Conservation (phyloP, 306 rosid genomes). For the Geum urbanum region DNA sequence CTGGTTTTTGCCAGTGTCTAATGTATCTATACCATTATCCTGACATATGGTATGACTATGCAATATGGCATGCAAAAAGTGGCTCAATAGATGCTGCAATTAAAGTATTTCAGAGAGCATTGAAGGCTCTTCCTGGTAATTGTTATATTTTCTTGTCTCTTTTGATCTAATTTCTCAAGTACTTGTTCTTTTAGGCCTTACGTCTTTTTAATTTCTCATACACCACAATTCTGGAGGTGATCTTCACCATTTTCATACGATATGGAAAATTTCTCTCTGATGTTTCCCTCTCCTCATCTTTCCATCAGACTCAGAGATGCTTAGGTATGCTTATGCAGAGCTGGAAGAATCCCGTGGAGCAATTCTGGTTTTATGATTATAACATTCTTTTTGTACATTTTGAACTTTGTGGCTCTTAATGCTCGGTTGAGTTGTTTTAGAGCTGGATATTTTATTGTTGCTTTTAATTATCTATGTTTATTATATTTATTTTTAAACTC, state of each 20-base stretch:
- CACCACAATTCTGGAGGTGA: neutral
- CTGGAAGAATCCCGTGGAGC: conserved; percentile 98
- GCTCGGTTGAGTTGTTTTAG: neutral
- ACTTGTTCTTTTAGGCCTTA: conserved; percentile 7
- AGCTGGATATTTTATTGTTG: conserved; percentile 17
- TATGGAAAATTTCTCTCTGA: neutral
- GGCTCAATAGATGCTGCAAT: conserved; percentile 90
- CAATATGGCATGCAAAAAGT: conserved; percentile 90
- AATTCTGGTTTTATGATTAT: conserved; percentile 56
- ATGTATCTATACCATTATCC: conserved; percentile 96
- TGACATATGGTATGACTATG: conserved; percentile 95
- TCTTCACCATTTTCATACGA: conserved; percentile 1
- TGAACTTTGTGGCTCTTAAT: conserved; percentile 13
- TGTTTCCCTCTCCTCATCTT: conserved; percentile 1
- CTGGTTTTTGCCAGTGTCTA: conserved; percentile 65
- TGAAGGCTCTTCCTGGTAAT: conserved; percentile 94
- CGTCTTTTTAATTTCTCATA: conserved; percentile 8
- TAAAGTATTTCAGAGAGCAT: conserved; percentile 90
- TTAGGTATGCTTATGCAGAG: conserved; percentile 92
- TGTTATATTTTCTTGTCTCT: conserved; percentile 25
- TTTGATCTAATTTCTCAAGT: conserved; percentile 9
- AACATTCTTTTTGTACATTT: conserved; percentile 13
- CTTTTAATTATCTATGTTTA: neutral
- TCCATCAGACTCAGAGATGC: conserved; percentile 69
- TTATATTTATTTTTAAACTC: neutral